Evolutionary conservation across 164 flowering plant genomes (phyloP), one percentile per base, ranked within the genome.

Genomic region (Paratinospora sagittata): DNA sequence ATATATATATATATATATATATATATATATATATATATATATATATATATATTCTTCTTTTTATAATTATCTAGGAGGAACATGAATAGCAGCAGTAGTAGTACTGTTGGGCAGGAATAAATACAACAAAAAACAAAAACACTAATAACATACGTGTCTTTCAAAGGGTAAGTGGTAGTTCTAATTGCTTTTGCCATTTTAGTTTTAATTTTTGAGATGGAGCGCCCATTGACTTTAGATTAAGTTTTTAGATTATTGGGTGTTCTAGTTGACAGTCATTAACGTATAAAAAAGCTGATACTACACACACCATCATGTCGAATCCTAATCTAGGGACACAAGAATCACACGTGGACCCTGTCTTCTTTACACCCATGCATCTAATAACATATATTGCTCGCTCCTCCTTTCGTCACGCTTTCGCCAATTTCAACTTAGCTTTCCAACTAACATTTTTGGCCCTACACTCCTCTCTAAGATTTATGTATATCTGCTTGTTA

Each of bases 371-470:
- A 21, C 47, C 70, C 41, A 36, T 72, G 85, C 88, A 86, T 82
- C 80, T n/a, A n/a, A n/a, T n/a, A n/a, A n/a, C 71, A 49, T 68
- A 66, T 64, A 37, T 0, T 39, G 3, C 0, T 19, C 8, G 24
- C 37, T 63, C 27, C 52, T 60, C 55, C 67, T 73, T 66, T 77
- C 89, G 88, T 90, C 96, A 90, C 70, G 90, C 96, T 87, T 84
- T 78, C 89, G 87, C 68, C 27, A 68, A 69, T 36, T 70, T 79
- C 73, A 68, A 27, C 79, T 82, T 81, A 75, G 66, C 79, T 62
- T 74, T 65, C 14, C 61, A 24, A 71, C 70, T 49, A 69, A 55
- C 60, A 27, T 67, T 23, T 21, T 21, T n/a, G 80, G 72, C 19
- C 77, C 79, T 66, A 33, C 70, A 67, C n/a, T 3, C 21, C 47